A percentile compares a stretch with the other conserved stretches of the same genome.
These are phyloP conservation scores for Oidium heveae DNA, from an alignment of 2,329 filamentous ascomycete species.

Conservation along the genomic window DNA sequence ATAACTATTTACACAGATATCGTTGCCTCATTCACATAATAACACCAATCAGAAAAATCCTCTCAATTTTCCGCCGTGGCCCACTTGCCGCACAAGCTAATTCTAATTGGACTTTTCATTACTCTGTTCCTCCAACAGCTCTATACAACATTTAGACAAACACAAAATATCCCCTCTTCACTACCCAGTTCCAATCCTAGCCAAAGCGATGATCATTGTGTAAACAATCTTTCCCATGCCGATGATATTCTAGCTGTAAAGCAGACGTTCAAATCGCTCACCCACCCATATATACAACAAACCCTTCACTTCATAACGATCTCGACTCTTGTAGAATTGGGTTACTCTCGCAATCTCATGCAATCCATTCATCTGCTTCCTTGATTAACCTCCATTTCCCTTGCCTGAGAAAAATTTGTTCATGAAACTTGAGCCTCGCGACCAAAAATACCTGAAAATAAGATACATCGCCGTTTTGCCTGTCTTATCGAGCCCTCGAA, in stretches of 20 bases:
- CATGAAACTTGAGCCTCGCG: not conserved
- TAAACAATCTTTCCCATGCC: not conserved
- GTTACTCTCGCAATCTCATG: not conserved
- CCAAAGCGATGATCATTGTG: not conserved
- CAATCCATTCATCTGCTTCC: not conserved
- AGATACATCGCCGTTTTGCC: conserved; percentile 41
- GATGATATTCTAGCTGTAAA: not conserved
- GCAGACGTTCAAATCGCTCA: not conserved
- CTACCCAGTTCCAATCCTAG: not conserved
- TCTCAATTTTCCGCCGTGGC: too few species aligned
- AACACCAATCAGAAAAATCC: too few species aligned
- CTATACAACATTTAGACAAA: not conserved
- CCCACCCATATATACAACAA: not conserved
- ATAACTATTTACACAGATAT: too few species aligned
- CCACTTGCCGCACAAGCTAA: not conserved
- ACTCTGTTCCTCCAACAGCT: too few species aligned
- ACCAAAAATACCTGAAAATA: conserved; percentile 12
- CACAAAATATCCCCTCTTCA: not conserved
- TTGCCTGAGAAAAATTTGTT: not conserved
- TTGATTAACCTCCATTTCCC: not conserved
- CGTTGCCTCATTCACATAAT: too few species aligned
- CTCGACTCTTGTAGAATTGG: conserved; percentile 1
- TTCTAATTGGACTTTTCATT: not conserved
- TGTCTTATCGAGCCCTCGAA: conserved; percentile 42
- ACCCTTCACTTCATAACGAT: not conserved